Percentiles rank a stretch among this genome's conserved stretches.
Evolutionary conservation across 768 basidiomycete species (phyloP).

Genomic region (Lentinula detonsa): DNA sequence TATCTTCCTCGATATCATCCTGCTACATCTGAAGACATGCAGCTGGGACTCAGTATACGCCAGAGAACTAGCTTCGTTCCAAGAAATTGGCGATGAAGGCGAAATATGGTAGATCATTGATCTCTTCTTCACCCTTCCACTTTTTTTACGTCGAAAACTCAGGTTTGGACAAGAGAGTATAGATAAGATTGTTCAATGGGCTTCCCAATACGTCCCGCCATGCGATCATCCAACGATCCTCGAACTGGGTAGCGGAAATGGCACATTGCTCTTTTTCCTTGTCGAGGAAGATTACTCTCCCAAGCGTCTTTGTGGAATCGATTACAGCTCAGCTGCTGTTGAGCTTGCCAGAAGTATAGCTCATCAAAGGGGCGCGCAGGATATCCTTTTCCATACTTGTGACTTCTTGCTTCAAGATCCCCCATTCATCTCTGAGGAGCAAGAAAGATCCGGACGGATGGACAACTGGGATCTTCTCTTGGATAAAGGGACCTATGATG

Average conservation of each 20-base stretch:
- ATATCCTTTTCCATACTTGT: conserved; percentile 50
- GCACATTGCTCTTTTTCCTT: conserved; percentile 67
- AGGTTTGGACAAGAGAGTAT: conserved; percentile 81
- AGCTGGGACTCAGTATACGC: conserved; percentile 81
- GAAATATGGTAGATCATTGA: conserved; percentile 63
- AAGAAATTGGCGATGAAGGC: conserved; percentile 78
- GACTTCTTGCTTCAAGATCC: conserved; percentile 63
- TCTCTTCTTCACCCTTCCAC: not conserved
- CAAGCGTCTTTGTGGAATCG: conserved; percentile 53
- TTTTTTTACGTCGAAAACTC: conserved; percentile 1
- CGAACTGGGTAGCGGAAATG: conserved; percentile 81
- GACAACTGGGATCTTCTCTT: conserved; percentile 66
- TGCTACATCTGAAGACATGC: not conserved
- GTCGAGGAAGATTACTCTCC: conserved; percentile 59
- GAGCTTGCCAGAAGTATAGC: conserved; percentile 57
- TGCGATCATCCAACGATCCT: conserved; percentile 45
- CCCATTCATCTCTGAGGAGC: conserved; percentile 19
- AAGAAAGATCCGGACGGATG: conserved; percentile 10
- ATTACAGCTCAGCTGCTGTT: conserved; percentile 73
- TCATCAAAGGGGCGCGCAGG: conserved; percentile 26
- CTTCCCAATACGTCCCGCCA: conserved; percentile 45
- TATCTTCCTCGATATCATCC: not conserved
- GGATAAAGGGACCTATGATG: conserved; percentile 89
- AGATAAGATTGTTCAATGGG: conserved; percentile 79
- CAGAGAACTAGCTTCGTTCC: conserved; percentile 63